These are phyloP conservation scores for Hemileia vastatrix DNA, from an alignment of 1,284 basidiomycete genomes.

Conservation along the genomic window DNA sequence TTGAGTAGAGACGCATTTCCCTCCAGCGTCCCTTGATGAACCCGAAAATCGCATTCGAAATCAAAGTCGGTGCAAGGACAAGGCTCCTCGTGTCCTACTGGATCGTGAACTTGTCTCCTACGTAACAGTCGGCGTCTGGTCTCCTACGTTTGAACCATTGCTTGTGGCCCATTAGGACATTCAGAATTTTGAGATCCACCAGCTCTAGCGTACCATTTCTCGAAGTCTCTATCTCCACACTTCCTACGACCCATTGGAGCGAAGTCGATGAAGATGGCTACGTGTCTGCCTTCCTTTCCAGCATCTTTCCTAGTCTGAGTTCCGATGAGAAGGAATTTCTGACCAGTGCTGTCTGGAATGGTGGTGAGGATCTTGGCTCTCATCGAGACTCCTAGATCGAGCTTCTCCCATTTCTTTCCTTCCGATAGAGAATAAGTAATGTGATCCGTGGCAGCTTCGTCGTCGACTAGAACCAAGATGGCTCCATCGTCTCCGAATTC, in stretches of 20 bases:
- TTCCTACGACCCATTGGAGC: slow-evolving; percentile 33
- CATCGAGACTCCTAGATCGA: slow-evolving; percentile 61
- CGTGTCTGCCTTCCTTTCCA: slow-evolving; percentile 38
- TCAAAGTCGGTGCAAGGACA: slow-evolving; percentile 40
- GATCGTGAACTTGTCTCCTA: slow-evolving; percentile 42
- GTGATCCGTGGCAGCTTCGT: slow-evolving; percentile 33
- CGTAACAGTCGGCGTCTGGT: slow-evolving; percentile 37
- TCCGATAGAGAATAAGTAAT: slow-evolving; percentile 37
- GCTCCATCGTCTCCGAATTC: slow-evolving; percentile 41
- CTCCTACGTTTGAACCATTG: slow-evolving; percentile 41
- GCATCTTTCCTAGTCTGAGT: slow-evolving; percentile 60
- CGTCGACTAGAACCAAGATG: slow-evolving; percentile 36
- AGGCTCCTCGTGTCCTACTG: slow-evolving; percentile 33
- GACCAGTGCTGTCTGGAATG: slow-evolving; percentile 80
- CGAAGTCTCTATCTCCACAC: slow-evolving; percentile 34
- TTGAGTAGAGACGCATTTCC: slow-evolving; percentile 27
- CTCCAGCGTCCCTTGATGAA: slow-evolving; percentile 24
- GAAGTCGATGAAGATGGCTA: slow-evolving; percentile 39
- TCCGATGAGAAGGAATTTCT: slow-evolving; percentile 78
- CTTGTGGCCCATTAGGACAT: slow-evolving; percentile 39
- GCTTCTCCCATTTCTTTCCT: slow-evolving; percentile 48
- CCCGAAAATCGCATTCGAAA: slow-evolving; percentile 44
- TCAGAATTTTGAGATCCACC: slow-evolving; percentile 2
- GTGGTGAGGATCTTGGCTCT: slow-evolving; percentile 67
- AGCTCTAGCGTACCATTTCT: slow-evolving; percentile 36